These are phyloP conservation scores for Rhodotorula kratochvilovae DNA, from an alignment of 768 basidiomycete species.

Conservation along the genomic window DNA sequence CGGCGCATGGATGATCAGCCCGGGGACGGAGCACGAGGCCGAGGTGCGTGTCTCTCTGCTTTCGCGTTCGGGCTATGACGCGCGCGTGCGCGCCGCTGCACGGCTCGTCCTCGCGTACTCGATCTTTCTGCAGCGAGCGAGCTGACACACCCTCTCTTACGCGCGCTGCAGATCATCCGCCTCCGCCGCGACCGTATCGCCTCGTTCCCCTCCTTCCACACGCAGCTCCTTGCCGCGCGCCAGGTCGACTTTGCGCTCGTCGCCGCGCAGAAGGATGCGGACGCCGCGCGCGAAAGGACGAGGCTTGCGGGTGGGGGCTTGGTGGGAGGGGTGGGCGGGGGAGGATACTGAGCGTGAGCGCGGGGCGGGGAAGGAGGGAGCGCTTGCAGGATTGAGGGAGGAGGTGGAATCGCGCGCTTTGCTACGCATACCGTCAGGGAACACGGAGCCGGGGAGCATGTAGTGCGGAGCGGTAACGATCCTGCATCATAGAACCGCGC, in stretches of 20 bases:
- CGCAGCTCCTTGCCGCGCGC: neutral
- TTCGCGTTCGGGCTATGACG: neutral
- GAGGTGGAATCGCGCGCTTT: too few relatives aligned
- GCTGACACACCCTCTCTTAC: neutral
- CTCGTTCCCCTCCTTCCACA: neutral
- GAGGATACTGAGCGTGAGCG: neutral
- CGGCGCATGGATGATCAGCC: constrained; percentile 2
- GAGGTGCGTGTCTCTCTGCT: constrained; percentile 10
- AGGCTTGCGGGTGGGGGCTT: constrained; percentile 4
- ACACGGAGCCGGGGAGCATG: too few relatives aligned
- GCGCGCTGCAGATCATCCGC: constrained; percentile 12
- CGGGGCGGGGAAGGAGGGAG: neutral
- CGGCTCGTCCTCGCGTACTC: neutral
- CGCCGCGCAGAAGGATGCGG: neutral
- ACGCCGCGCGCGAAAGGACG: constrained; percentile 12
- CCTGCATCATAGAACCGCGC: too few relatives aligned
- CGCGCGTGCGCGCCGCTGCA: neutral
- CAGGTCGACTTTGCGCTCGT: constrained; percentile 2
- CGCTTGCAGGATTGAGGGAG: too few relatives aligned
- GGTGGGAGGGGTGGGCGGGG: neutral
- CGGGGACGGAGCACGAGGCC: constrained; percentile 15
- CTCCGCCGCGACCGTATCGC: constrained; percentile 6
- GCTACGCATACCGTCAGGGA: too few relatives aligned
- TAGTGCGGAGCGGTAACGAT: too few relatives aligned
- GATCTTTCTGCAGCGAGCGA: neutral